Percentiles rank a stretch among this genome's conserved stretches.
phyloP scores from a whole-genome alignment of 2,329 filamentous ascomycete genomes.

The Aspergillus ibericus region DNA sequence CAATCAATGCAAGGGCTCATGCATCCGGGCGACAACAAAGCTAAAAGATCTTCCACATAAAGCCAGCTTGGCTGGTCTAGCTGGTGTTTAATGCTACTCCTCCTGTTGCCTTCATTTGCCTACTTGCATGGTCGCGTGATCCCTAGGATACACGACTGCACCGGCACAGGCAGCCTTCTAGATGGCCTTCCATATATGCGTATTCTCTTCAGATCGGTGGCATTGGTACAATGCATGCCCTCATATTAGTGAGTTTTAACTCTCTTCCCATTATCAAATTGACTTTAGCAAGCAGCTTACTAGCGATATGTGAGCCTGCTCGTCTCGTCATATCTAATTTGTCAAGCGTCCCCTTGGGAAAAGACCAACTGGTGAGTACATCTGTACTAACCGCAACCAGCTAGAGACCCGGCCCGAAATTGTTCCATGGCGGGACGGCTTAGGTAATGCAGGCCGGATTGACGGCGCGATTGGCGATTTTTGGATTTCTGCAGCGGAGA shows the following conservation, averaged over 20 bases:
- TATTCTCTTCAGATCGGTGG: no score
- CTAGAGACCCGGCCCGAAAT: neutral
- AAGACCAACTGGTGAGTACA: neutral
- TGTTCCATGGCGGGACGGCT: neutral
- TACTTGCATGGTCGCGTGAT: no score
- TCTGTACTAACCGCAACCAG: neutral
- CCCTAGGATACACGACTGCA: no score
- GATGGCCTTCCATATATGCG: no score
- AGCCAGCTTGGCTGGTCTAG: neutral
- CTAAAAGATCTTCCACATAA: neutral
- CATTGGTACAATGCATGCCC: no score
- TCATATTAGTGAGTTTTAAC: no score
- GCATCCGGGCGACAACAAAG: neutral
- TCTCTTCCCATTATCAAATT: no score
- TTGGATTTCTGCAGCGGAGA: constrained; percentile 8
- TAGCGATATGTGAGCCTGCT: no score
- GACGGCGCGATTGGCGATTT: neutral
- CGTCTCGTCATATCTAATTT: no score
- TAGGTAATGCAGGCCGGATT: neutral
- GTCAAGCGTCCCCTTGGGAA: no score
- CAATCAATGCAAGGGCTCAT: constrained; percentile 5
- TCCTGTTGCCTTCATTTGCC: neutral
- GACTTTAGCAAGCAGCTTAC: no score
- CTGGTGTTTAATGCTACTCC: neutral
- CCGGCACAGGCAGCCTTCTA: no score